phyloP scores from a whole-genome alignment of 257 asterid species.

The Forsythia viridissima region DNA sequence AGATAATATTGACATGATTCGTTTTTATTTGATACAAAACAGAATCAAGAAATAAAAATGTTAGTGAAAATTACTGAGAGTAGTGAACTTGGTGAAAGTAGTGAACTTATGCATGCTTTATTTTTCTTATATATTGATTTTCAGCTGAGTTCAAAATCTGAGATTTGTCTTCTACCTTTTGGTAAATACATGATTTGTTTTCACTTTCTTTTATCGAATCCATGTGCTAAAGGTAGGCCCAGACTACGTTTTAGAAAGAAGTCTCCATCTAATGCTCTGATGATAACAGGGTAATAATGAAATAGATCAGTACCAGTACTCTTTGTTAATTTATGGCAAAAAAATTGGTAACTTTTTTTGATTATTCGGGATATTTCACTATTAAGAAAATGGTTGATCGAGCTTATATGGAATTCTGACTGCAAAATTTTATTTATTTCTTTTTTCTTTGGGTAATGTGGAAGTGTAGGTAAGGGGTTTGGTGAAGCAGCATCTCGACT shows the following conservation, averaged over 20 bases:
- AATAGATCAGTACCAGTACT: background rate
- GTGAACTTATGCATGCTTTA: background rate
- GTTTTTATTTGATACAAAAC: background rate
- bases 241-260: background rate
- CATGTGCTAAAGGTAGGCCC: background rate
- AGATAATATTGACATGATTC: background rate
- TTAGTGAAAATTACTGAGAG: background rate
- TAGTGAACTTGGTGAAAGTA: background rate
- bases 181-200: background rate
- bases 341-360: background rate
- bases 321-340: background rate
- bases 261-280: background rate
- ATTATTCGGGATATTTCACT: background rate
- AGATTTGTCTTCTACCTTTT: background rate
- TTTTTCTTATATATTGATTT: background rate
- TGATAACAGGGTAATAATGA: background rate
- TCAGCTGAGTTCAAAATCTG: background rate
- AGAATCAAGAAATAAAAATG: background rate
- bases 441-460: constrained; percentile 16
- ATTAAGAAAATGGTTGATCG: background rate
- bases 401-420: background rate
- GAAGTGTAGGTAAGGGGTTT: constrained; percentile 79
- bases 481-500: constrained; percentile 91
- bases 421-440: background rate
- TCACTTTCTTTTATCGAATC: background rate